A percentile compares a stretch with the other conserved stretches of the same genome.
Evolutionary conservation across 225 moss, liverwort and hornwort species (phyloP).

Genomic region (Pseudisothecium myosuroides): DNA sequence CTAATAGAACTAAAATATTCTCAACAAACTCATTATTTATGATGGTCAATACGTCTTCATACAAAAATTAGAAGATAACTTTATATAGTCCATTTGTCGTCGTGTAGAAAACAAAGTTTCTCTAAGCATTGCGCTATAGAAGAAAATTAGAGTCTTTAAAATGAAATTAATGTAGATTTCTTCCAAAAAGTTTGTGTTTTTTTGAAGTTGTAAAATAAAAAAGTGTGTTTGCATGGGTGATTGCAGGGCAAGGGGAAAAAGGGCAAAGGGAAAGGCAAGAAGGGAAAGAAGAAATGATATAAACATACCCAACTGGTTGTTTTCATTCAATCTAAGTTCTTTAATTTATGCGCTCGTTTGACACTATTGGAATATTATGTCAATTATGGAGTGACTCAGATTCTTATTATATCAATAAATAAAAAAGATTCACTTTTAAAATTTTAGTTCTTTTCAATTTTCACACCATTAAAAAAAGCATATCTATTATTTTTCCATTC

Average conservation of each 20-base stretch:
- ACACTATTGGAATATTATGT: neutral
- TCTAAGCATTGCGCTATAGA: no score
- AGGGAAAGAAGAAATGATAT: neutral
- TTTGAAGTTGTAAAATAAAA: neutral
- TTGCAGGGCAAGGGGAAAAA: neutral
- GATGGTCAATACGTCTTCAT: neutral
- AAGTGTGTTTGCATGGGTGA: neutral
- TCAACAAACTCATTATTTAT: neutral
- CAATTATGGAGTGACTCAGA: rapidly evolving
- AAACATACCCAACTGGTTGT: neutral
- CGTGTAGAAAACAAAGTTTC: neutral
- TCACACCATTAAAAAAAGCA: neutral
- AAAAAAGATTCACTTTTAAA: rapidly evolving
- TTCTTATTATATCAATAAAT: neutral
- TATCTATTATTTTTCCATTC: rapidly evolving
- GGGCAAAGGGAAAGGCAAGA: neutral
- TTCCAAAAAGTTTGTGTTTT: rapidly evolving
- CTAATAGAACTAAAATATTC: neutral
- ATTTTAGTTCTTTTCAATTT: no score
- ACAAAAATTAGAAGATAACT: neutral
- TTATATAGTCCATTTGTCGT: neutral
- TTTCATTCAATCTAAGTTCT: neutral
- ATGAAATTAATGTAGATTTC: neutral
- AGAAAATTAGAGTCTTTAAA: neutral
- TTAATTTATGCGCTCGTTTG: no score